These are phyloP conservation scores for Ascochyta pisi DNA, from an alignment of 2,329 filamentous ascomycete genomes.

Conservation along the genomic window DNA sequence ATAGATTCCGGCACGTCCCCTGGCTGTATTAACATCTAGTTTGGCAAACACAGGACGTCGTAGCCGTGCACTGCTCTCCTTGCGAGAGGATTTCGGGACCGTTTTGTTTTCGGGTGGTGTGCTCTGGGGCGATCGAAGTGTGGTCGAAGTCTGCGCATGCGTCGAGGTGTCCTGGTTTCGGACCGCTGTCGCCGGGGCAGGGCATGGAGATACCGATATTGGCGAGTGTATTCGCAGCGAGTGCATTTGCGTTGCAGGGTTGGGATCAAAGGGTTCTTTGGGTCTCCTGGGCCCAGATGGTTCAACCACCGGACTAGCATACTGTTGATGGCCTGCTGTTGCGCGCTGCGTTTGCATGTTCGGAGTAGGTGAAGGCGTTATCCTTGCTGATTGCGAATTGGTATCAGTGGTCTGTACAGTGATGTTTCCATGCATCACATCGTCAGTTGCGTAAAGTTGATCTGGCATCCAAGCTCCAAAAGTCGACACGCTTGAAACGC, in stretches of 20 bases:
- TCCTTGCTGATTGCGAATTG: neutral
- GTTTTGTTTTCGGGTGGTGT: neutral
- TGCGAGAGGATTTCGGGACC: neutral
- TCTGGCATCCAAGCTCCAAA: neutral
- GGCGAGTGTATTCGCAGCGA: neutral
- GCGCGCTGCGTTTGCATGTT: neutral
- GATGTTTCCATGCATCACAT: neutral
- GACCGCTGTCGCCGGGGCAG: neutral
- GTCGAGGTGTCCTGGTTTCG: neutral
- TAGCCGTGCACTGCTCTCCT: neutral
- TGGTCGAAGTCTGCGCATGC: neutral
- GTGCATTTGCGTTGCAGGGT: neutral
- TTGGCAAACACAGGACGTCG: neutral
- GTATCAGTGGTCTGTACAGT: neutral
- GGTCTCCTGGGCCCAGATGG: neutral
- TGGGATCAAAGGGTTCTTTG: neutral
- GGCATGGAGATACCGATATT: neutral
- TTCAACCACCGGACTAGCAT: neutral
- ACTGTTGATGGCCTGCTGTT: neutral
- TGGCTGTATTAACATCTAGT: neutral
- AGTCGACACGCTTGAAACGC: neutral
- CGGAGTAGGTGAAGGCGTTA: neutral
- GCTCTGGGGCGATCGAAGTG: neutral
- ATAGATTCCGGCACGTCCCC: neutral
- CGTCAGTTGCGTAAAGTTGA: neutral